Conservation (phyloP, 306 rosid species). For the Quercus glauca region DNA sequence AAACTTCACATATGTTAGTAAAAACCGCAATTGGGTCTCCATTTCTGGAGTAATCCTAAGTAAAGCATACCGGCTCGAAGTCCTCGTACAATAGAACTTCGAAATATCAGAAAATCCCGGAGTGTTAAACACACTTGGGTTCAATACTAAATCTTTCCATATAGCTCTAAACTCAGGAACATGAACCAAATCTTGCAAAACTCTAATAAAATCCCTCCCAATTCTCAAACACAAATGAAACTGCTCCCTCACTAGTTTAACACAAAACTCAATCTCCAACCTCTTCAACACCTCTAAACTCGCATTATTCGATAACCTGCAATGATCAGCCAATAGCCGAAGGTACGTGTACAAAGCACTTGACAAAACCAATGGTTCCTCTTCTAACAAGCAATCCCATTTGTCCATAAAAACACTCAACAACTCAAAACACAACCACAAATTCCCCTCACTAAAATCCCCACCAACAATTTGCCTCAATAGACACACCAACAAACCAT, state of each 20-base stretch:
- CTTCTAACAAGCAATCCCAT: constrained; percentile 50
- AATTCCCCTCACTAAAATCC: constrained; percentile 57
- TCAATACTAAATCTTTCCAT: constrained; percentile 52
- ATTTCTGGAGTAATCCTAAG: constrained; percentile 76
- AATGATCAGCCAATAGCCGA: constrained; percentile 70
- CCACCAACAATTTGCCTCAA: constrained; percentile 72
- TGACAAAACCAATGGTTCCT: constrained; percentile 47
- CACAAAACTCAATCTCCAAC: constrained; percentile 65
- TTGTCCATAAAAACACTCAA: constrained; percentile 41
- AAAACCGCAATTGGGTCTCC: constrained; percentile 64
- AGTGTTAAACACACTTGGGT: no score
- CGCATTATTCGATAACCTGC: constrained; percentile 18
- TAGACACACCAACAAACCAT: constrained; percentile 50
- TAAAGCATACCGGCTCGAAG: constrained; percentile 49
- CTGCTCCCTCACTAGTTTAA: constrained; percentile 56
- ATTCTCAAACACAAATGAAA: constrained; percentile 63
- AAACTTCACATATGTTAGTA: constrained; percentile 67
- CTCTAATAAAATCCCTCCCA: constrained; percentile 78
- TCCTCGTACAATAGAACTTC: constrained; percentile 52
- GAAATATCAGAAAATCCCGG: constrained; percentile 27
- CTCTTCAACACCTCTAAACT: constrained; percentile 50
- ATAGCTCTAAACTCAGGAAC: constrained; percentile 57
- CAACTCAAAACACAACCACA: constrained; percentile 63
- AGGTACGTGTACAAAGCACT: constrained; percentile 63
- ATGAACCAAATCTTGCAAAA: constrained; percentile 67